A percentile compares a stretch with the other conserved stretches of the same genome.
phyloP scores from a whole-genome alignment of 768 basidiomycete genomes.

The Clitopilus hobsonii region DNA sequence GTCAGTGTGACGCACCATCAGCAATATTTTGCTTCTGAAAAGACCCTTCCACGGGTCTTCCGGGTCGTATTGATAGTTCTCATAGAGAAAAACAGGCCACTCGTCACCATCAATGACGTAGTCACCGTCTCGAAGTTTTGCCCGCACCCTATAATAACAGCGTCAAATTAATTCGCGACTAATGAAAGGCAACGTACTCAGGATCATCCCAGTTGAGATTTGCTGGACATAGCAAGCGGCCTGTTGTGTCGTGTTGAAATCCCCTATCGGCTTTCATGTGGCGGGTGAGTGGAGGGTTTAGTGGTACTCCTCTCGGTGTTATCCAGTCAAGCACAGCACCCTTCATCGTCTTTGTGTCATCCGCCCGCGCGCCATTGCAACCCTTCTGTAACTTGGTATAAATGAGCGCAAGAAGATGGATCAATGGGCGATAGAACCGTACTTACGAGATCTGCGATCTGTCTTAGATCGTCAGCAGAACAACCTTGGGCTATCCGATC shows the following conservation, averaged over 20 bases:
- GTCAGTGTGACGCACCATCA: constrained; percentile 14
- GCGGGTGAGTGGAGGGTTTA: constrained; percentile 7
- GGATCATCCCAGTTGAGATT: constrained; percentile 7
- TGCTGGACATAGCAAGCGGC: constrained; percentile 11
- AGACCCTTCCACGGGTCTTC: constrained; percentile 23
- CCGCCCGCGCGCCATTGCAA: constrained; percentile 11
- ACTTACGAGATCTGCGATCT: background rate
- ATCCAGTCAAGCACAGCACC: constrained; percentile 19
- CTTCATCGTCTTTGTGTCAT: constrained; percentile 15
- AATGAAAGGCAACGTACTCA: constrained; percentile 3
- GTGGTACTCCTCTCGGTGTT: constrained; percentile 9
- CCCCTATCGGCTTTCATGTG: constrained; percentile 8
- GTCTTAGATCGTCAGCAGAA: background rate
- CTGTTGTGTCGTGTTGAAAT: constrained; percentile 11
- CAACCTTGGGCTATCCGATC: background rate
- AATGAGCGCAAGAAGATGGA: background rate
- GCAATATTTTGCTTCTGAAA: constrained; percentile 14
- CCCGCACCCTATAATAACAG: constrained; percentile 4
- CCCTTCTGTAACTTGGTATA: constrained; percentile 25
- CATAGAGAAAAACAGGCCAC: constrained; percentile 20
- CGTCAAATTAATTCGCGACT: background rate
- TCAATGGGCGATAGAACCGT: background rate
- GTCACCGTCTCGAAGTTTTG: constrained; percentile 9
- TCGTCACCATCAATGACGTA: constrained; percentile 16
- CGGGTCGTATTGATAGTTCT: constrained; percentile 11